phyloP scores from a whole-genome alignment of 1,139 yeast species.

The Blastobotrys malaysiensis region DNA sequence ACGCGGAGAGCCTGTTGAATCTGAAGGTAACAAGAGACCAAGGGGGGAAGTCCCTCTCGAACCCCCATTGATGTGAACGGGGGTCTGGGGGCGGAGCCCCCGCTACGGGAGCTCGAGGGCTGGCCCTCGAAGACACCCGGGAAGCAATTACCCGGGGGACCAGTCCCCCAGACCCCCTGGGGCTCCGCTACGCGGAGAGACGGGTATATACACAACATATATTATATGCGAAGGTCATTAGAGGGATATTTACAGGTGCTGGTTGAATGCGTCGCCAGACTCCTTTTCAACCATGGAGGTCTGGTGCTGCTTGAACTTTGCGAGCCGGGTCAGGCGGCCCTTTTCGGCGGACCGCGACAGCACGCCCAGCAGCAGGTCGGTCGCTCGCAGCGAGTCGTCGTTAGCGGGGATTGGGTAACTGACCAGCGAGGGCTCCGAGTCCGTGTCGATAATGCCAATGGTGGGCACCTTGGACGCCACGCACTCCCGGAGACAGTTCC shows the following conservation, averaged over 20 bases:
- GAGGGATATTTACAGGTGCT: not conserved
- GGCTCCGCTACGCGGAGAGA: no score
- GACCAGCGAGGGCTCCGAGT: slow-evolving; percentile 81
- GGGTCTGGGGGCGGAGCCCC: no score
- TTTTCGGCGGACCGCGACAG: slow-evolving; percentile 78
- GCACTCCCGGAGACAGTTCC: slow-evolving; percentile 79
- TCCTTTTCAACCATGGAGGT: slow-evolving; percentile 1
- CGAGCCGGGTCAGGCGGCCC: slow-evolving; percentile 60
- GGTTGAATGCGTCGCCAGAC: slow-evolving; percentile 1
- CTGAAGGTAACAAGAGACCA: no score
- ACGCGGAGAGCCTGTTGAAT: no score
- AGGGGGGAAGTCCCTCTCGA: no score
- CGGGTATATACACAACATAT: not conserved
- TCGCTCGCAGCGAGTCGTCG: slow-evolving; percentile 85
- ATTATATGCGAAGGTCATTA: not conserved
- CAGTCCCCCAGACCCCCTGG: no score
- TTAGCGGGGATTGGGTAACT: slow-evolving; percentile 96
- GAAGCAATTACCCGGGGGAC: no score
- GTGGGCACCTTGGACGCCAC: slow-evolving; percentile 82
- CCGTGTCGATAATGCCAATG: slow-evolving; percentile 89
- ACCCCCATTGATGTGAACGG: no score
- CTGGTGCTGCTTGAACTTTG: slow-evolving; percentile 27
- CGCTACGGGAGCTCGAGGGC: no score
- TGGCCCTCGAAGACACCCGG: not conserved
- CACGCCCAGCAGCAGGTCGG: slow-evolving; percentile 74